A percentile compares a stretch with the other conserved stretches of the same genome.
Conservation (phyloP, 2,329 filamentous ascomycete genomes). For the Colletotrichum echinochloae region DNA sequence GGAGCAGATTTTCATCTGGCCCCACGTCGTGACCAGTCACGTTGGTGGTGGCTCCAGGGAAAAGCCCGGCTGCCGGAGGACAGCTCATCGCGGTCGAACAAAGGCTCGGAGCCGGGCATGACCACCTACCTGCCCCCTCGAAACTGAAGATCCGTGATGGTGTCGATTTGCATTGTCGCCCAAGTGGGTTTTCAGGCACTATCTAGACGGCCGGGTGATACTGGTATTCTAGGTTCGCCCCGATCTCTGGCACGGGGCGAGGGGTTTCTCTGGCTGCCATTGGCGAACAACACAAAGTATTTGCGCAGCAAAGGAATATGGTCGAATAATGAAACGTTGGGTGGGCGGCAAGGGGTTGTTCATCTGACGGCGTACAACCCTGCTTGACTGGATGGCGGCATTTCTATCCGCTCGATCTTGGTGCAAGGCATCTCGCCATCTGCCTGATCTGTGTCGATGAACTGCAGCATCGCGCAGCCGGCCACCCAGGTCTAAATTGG, state of each 20-base stretch:
- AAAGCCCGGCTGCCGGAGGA: conserved; percentile 34
- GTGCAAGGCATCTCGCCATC: conserved; percentile 32
- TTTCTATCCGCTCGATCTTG: conserved; percentile 31
- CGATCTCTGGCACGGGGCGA: conserved; percentile 3
- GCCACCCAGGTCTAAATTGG: conserved; percentile 15
- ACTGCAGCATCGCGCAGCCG: conserved; percentile 30
- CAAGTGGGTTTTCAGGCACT: conserved; percentile 19
- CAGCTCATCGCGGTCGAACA: conserved; percentile 31
- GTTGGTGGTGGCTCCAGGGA: conserved; percentile 33
- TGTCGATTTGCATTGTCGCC: conserved; percentile 19
- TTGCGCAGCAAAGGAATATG: conserved; percentile 5
- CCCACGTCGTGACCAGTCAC: conserved; percentile 33
- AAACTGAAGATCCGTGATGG: conserved; percentile 20
- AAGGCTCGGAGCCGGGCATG: conserved; percentile 34
- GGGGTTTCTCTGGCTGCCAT: neutral
- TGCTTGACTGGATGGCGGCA: conserved; percentile 33
- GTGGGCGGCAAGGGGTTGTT: conserved; percentile 9
- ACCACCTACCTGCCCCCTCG: conserved; percentile 9
- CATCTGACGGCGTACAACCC: conserved; percentile 33
- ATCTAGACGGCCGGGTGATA: neutral
- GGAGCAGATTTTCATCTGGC: conserved; percentile 34
- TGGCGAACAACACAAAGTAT: neutral
- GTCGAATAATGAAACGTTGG: conserved; percentile 21
- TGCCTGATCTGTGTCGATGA: conserved; percentile 29
- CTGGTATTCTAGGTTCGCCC: conserved; percentile 15